Evolutionary conservation across 2,329 filamentous ascomycete genomes (phyloP), one percentile per base, ranked within the genome.

Genomic region (Zymoseptoria tritici): DNA sequence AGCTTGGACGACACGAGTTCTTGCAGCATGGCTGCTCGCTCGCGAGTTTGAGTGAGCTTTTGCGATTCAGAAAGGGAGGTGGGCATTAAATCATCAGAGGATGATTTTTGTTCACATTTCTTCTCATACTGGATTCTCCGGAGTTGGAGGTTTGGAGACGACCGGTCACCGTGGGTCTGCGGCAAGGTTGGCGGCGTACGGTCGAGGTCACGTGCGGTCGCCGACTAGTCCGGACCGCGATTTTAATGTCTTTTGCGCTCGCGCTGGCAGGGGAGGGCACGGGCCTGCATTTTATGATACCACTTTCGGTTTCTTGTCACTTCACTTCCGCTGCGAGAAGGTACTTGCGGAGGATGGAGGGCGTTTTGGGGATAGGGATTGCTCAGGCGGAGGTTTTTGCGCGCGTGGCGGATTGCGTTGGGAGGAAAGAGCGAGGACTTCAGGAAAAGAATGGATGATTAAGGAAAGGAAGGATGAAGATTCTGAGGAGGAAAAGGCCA

Each of bases 1-100:
- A 99, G 77, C 81, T 99, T 55, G 80, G 97, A 62, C 85, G 87
- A 62, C 92, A 97, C 73, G 94, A 97, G 69, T 99, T 99, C 80
- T 78, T 99, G 72, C 91, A 92, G 80, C 89, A 90, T 70, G 93
- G 94, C 20, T 97, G 93, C 79, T 86, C 87, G 57, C 80, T 94
- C 58, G 83, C 82, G 53, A 96, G 89, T 74, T 80, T 99, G 66
- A 86, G 91, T 19, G 92, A 96, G 71, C 79, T 99, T 64, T 82
- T 99, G 62, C 87, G 89, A 57, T 99, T 94, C 79, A 74, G 79
- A 62, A 91, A 91, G 80, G 88, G 89, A 74, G 83, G 87, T 55
- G 75, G 75, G 55, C 77, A 79, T 63, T 79, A 64, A 56, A 11
- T 46, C 13, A n/a, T 29, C 13, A n/a, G 3, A 46, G 36, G 36